phyloP scores from a whole-genome alignment of 768 basidiomycete species.

The Mycena rebaudengoi region DNA sequence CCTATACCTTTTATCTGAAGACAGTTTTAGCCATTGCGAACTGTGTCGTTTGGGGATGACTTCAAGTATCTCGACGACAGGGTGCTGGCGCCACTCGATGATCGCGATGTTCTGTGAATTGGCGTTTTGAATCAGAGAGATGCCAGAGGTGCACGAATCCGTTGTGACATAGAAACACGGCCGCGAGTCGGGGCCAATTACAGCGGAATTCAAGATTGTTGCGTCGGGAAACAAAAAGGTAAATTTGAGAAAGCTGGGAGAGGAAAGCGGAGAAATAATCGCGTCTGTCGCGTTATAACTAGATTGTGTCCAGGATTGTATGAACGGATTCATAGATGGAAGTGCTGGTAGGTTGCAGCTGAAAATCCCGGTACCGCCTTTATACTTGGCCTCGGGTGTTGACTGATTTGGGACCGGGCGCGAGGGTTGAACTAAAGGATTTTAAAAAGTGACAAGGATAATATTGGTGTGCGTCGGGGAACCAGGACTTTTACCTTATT shows the following conservation, averaged over 20 bases:
- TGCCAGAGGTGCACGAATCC: slow-evolving; percentile 38
- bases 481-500: too few species aligned
- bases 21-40: slow-evolving; percentile 47
- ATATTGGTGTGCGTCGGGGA: too few species aligned
- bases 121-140: slow-evolving; percentile 46
- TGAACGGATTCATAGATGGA: too few species aligned
- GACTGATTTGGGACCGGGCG: too few species aligned
- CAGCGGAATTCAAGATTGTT: slow-evolving; percentile 46
- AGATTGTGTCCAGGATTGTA: too few species aligned
- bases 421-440: too few species aligned
- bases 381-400: too few species aligned
- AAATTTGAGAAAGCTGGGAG: slow-evolving; percentile 42
- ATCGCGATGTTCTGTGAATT: slow-evolving; percentile 43
- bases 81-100: slow-evolving; percentile 45
- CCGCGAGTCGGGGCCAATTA: slow-evolving; percentile 47
- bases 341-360: too few species aligned
- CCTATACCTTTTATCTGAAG: slow-evolving; percentile 44
- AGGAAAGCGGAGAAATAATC: too few species aligned
- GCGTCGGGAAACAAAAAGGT: slow-evolving; percentile 44
- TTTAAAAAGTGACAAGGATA: too few species aligned
- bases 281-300: too few species aligned
- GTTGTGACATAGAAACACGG: slow-evolving; percentile 49
- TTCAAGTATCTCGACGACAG: slow-evolving; percentile 43
- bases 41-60: slow-evolving; percentile 39
- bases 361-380: too few species aligned